These are phyloP conservation scores for Candida frijolesensis DNA, from an alignment of 1,139 yeast species.

Conservation along the genomic window DNA sequence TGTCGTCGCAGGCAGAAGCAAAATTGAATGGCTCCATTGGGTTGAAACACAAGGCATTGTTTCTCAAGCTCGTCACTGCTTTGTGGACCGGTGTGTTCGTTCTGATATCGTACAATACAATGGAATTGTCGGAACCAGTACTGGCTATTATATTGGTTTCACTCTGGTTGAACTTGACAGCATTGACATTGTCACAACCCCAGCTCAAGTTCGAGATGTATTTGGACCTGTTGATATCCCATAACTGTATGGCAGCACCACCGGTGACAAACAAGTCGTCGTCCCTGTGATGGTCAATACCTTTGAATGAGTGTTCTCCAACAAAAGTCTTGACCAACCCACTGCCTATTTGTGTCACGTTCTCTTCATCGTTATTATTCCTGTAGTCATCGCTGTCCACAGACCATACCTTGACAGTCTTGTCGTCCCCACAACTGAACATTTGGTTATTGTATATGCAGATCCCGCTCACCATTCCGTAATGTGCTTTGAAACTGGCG, in stretches of 20 bases:
- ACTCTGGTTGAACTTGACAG: slow-evolving; percentile 85
- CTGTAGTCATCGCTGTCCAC: slow-evolving; percentile 45
- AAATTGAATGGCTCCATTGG: slow-evolving; percentile 97
- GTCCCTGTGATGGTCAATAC: slow-evolving; percentile 81
- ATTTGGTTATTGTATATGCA: slow-evolving; percentile 66
- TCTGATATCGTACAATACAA: slow-evolving; percentile 87
- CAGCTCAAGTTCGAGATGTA: slow-evolving; percentile 80
- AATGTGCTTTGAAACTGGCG: slow-evolving; percentile 83
- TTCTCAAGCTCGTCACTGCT: slow-evolving; percentile 77
- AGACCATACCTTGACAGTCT: slow-evolving; percentile 85
- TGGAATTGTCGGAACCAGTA: slow-evolving; percentile 89
- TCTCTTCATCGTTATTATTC: slow-evolving; percentile 31
- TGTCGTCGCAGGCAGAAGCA: slow-evolving; percentile 93
- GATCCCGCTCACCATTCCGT: slow-evolving; percentile 86
- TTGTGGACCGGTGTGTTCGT: slow-evolving; percentile 94
- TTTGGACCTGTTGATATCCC: slow-evolving; percentile 84
- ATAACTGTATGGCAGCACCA: slow-evolving; percentile 82
- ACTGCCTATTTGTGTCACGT: slow-evolving; percentile 11
- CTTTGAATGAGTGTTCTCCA: slow-evolving; percentile 83
- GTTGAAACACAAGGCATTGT: slow-evolving; percentile 91
- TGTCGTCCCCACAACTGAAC: slow-evolving; percentile 89
- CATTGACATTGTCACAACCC: slow-evolving; percentile 91
- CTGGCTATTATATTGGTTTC: slow-evolving; percentile 90
- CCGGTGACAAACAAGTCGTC: slow-evolving; percentile 86
- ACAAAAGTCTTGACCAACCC: slow-evolving; percentile 75